Conservation (phyloP, 1,284 basidiomycete genomes). For the Rhizopogon parksii region DNA sequence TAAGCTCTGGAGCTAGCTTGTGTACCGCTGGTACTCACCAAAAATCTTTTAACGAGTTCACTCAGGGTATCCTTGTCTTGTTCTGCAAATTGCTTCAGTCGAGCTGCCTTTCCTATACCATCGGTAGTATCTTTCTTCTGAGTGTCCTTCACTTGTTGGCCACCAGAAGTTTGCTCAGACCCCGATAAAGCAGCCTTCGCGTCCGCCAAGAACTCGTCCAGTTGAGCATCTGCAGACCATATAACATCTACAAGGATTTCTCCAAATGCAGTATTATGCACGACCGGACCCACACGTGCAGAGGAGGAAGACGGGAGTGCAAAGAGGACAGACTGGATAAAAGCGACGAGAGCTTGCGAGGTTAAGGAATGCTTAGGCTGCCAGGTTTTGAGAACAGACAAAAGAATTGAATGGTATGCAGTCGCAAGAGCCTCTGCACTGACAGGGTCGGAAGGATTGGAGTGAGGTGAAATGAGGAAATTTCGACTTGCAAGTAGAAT, state of each 20-base stretch:
- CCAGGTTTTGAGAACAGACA: constrained; percentile 53
- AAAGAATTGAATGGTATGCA: constrained; percentile 58
- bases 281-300: constrained; percentile 28
- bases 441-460: constrained; percentile 45
- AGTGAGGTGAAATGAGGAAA: constrained; percentile 50
- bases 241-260: constrained; percentile 70
- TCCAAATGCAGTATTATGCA: constrained; percentile 43
- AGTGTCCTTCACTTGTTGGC: constrained; percentile 10
- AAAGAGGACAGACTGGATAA: constrained; percentile 55
- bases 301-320: constrained; percentile 63
- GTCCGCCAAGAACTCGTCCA: constrained; percentile 64
- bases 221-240: constrained; percentile 69
- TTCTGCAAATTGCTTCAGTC: constrained; percentile 46
- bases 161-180: constrained; percentile 13
- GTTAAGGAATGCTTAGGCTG: constrained; percentile 39
- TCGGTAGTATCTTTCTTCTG: constrained; percentile 1
- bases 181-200: constrained; percentile 30
- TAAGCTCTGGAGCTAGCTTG: neutral
- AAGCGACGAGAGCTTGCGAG: constrained; percentile 45
- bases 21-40: constrained; percentile 43
- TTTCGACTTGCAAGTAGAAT: constrained; percentile 39
- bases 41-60: constrained; percentile 49
- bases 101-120: constrained; percentile 26
- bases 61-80: constrained; percentile 58
- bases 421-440: constrained; percentile 52